phyloP scores from a whole-genome alignment of 805 yeast species.

The Barnettozyma siamensis region DNA sequence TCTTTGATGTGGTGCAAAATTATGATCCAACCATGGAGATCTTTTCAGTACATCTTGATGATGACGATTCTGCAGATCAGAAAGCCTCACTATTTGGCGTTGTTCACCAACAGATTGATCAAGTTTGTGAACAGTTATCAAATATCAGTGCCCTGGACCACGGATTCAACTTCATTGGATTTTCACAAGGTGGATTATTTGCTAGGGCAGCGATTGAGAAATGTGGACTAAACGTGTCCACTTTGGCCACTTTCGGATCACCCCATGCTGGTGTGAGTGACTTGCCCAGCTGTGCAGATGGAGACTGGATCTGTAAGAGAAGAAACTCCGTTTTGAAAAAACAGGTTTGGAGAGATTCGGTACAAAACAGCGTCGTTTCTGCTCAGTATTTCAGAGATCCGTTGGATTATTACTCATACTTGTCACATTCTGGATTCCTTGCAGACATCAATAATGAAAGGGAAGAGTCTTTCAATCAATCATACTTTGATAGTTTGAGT shows the following conservation, averaged over 20 bases:
- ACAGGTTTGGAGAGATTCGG: slow-evolving; percentile 53
- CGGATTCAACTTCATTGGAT: slow-evolving; percentile 73
- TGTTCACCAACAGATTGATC: slow-evolving; percentile 46
- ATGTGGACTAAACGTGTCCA: slow-evolving; percentile 43
- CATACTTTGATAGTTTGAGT: slow-evolving; percentile 40
- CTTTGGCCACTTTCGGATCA: slow-evolving; percentile 68
- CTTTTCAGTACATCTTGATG: slow-evolving; percentile 48
- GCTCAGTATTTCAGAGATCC: slow-evolving; percentile 77
- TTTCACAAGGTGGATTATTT: slow-evolving; percentile 82
- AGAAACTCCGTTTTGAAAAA: slow-evolving; percentile 48
- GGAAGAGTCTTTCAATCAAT: slow-evolving; percentile 25
- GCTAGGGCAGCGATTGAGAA: slow-evolving; percentile 60
- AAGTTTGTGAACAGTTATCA: slow-evolving; percentile 50
- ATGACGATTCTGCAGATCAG: slow-evolving; percentile 47
- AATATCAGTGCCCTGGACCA: slow-evolving; percentile 37
- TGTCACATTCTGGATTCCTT: slow-evolving; percentile 51
- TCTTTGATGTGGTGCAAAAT: slow-evolving; percentile 35
- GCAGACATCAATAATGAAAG: slow-evolving; percentile 65
- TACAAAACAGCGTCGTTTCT: slow-evolving; percentile 55
- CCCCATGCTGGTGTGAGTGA: slow-evolving; percentile 77
- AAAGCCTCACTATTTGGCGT: slow-evolving; percentile 53
- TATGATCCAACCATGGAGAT: slow-evolving; percentile 45
- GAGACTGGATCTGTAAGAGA: slow-evolving; percentile 54
- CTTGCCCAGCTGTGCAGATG: slow-evolving; percentile 50
- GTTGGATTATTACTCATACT: slow-evolving; percentile 43